phyloP scores from a whole-genome alignment of 441 rosid genomes.

The Jatropha multifida region DNA sequence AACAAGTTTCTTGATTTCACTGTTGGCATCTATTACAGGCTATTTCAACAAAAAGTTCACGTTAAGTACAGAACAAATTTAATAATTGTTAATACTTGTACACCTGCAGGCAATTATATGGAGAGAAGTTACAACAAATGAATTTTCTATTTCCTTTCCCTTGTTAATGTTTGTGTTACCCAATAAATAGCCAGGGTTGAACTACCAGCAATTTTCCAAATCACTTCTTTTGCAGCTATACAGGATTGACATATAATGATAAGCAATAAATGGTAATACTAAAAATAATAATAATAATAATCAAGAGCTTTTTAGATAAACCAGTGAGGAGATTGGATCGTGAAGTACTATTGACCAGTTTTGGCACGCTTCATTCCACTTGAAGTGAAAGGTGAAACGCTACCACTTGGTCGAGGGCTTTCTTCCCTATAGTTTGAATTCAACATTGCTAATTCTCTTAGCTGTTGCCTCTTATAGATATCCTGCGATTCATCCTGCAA shows the following conservation, averaged over 20 bases:
- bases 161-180: neutral
- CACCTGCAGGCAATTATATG: conserved; percentile 10
- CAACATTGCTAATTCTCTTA: conserved; percentile 83
- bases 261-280: conserved; percentile 27
- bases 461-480: conserved; percentile 74
- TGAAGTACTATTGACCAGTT: conserved; percentile 57
- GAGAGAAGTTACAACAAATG: conserved; percentile 7
- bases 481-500: conserved; percentile 83
- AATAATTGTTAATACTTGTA: neutral
- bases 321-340: conserved; percentile 17
- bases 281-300: neutral
- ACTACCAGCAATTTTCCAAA: conserved; percentile 7
- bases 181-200: conserved; percentile 9
- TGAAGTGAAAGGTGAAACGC: conserved; percentile 74
- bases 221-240: conserved; percentile 34
- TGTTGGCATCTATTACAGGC: neutral
- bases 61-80: neutral
- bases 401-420: conserved; percentile 74
- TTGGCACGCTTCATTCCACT: conserved; percentile 89
- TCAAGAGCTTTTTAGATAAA: neutral
- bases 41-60: neutral
- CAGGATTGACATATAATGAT: conserved; percentile 28
- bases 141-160: conserved; percentile 26
- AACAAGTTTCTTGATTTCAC: neutral
- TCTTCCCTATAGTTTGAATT: conserved; percentile 82